Evolutionary conservation across 2,329 filamentous ascomycete genomes (phyloP).

Genomic region (Emergomyces pasteurianus): DNA sequence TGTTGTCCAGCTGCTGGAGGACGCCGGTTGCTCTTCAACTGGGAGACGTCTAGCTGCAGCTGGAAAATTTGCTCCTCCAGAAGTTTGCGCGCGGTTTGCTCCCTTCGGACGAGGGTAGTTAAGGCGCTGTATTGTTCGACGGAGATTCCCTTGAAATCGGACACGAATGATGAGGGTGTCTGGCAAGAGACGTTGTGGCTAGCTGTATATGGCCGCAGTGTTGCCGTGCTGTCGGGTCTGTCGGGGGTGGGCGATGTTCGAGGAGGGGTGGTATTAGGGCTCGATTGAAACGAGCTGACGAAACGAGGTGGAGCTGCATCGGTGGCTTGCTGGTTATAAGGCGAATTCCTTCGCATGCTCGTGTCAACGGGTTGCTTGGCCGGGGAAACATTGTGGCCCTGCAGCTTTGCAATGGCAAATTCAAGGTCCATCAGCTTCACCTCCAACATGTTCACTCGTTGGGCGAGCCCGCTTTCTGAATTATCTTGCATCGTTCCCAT

Average conservation of each 20-base stretch:
- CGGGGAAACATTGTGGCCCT: constrained; percentile 21
- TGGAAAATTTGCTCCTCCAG: constrained; percentile 33
- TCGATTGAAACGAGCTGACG: constrained; percentile 7
- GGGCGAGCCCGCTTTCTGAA: constrained; percentile 30
- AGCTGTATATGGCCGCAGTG: constrained; percentile 14
- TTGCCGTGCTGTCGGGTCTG: constrained; percentile 21
- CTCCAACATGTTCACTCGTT: constrained; percentile 38
- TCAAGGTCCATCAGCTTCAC: constrained; percentile 41
- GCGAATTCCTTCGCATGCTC: background rate
- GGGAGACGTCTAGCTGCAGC: constrained; percentile 19
- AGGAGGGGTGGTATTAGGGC: constrained; percentile 6
- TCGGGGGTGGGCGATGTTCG: constrained; percentile 14
- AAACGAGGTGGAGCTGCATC: constrained; percentile 2
- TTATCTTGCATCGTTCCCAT: constrained; percentile 30
- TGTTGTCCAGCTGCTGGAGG: background rate
- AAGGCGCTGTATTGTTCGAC: constrained; percentile 37
- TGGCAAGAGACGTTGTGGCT: constrained; percentile 18
- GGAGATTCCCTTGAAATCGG: constrained; percentile 26
- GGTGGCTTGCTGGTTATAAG: background rate
- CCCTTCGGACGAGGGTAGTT: constrained; percentile 34
- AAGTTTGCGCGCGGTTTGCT: constrained; percentile 34
- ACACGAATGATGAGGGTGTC: constrained; percentile 20
- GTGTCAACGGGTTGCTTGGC: constrained; percentile 1
- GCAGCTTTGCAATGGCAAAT: constrained; percentile 38
- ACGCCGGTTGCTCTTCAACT: background rate